These are phyloP conservation scores for Flaveria trinervia DNA, from an alignment of 129 eudicot genomes.

Conservation along the genomic window DNA sequence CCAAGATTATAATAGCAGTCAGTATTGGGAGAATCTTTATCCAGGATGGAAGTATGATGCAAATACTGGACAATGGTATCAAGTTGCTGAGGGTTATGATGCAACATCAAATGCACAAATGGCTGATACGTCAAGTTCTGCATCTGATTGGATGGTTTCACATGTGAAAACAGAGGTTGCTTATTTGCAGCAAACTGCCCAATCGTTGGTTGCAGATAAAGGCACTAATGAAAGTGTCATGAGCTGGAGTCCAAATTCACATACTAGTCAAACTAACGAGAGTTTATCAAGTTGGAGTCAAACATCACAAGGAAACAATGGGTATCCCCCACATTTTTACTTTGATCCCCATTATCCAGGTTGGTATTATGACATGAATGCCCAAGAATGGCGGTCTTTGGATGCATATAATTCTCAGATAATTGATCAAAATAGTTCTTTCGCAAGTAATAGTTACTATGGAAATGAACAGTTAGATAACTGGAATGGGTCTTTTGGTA, in stretches of 20 bases:
- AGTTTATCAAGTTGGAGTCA: conserved; percentile 60
- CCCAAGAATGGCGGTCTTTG: conserved; percentile 72
- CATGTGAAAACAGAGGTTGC: conserved; percentile 51
- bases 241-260: conserved; percentile 61
- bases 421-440: conserved; percentile 44
- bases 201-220: conserved; percentile 50
- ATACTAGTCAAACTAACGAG: conserved; percentile 41
- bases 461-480: conserved; percentile 47
- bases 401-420: conserved; percentile 55
- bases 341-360: conserved; percentile 98
- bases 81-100: conserved; percentile 53
- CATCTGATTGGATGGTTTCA: conserved; percentile 44
- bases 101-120: conserved; percentile 40
- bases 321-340: conserved; percentile 86
- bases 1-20: conserved; percentile 50
- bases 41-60: conserved; percentile 94
- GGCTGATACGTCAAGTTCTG: conserved; percentile 32
- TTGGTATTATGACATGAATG: conserved; percentile 86
- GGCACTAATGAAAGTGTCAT: conserved; percentile 52
- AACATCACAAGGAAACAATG: conserved; percentile 49
- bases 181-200: conserved; percentile 64
- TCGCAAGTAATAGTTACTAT: conserved; percentile 40
- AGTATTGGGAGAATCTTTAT: conserved; percentile 81
- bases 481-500: conserved; percentile 43
- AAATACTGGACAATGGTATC: conserved; percentile 83